These are phyloP conservation scores for Ogataea minuta DNA, from an alignment of 805 yeast species.

Conservation along the genomic window DNA sequence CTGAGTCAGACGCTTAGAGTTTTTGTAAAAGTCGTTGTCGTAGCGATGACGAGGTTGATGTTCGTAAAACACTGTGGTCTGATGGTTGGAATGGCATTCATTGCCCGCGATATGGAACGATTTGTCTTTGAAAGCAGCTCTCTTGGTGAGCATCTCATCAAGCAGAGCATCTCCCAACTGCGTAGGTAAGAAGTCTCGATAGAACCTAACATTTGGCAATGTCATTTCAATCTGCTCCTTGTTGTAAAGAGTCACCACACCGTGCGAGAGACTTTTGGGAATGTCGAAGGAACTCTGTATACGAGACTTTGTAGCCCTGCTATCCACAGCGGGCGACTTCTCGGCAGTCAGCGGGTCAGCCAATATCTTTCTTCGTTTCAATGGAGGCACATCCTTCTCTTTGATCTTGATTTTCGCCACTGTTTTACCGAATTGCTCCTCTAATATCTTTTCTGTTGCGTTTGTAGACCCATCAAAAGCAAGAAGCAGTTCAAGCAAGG, in stretches of 20 bases:
- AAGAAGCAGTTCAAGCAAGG: constrained; percentile 49
- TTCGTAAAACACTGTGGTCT: constrained; percentile 31
- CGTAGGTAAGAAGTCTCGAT: constrained; percentile 50
- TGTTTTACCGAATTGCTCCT: constrained; percentile 31
- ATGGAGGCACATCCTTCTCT: too few species aligned
- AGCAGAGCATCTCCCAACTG: constrained; percentile 47
- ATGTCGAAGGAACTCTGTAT: background rate
- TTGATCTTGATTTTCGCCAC: background rate
- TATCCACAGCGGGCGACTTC: background rate
- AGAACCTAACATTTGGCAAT: constrained; percentile 52
- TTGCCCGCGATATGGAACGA: constrained; percentile 65
- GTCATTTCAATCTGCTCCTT: constrained; percentile 47
- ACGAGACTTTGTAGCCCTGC: background rate
- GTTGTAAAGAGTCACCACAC: constrained; percentile 39
- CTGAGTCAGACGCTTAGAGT: constrained; percentile 15
- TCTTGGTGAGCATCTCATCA: constrained; percentile 40
- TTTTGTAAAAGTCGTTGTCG: constrained; percentile 17
- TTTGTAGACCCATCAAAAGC: constrained; percentile 54
- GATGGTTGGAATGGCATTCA: constrained; percentile 57
- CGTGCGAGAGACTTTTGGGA: constrained; percentile 10
- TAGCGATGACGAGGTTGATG: constrained; percentile 26
- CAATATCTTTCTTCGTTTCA: background rate
- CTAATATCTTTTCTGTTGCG: constrained; percentile 40
- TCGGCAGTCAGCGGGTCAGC: background rate
- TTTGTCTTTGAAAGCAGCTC: constrained; percentile 38